phyloP scores from a whole-genome alignment of 2,329 filamentous ascomycete genomes.

The Sphaceloma murrayae region DNA sequence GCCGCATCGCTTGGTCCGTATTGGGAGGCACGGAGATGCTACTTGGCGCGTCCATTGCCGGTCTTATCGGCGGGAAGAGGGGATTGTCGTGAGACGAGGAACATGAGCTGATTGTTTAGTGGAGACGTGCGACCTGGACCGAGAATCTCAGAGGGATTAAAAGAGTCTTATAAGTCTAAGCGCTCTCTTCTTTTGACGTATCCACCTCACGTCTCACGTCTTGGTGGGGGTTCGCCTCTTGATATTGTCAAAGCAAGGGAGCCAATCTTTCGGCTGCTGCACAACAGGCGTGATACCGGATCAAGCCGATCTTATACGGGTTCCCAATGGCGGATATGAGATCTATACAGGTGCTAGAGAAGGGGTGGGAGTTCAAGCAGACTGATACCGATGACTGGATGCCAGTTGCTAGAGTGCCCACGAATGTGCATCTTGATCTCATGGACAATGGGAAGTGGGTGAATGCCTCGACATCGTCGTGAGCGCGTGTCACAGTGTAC shows the following conservation, averaged over 20 bases:
- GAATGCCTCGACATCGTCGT: neutral
- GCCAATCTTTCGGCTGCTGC: neutral
- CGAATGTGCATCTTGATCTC: constrained; percentile 41
- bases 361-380: constrained; percentile 40
- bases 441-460: constrained; percentile 38
- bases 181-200: too few species aligned
- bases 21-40: too few species aligned
- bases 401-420: constrained; percentile 37
- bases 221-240: too few species aligned
- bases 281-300: neutral
- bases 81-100: constrained; percentile 4
- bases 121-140: too few species aligned
- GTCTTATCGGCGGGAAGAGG: neutral
- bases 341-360: constrained; percentile 27
- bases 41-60: too few species aligned
- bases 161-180: too few species aligned
- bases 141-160: too few species aligned
- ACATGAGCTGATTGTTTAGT: too few species aligned
- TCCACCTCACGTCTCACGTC: too few species aligned
- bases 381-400: constrained; percentile 36
- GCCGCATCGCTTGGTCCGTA: neutral
- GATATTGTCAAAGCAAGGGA: too few species aligned
- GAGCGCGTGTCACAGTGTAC: constrained; percentile 2
- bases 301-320: neutral
- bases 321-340: constrained; percentile 4